Evolutionary conservation across 2,329 filamentous ascomycete species (phyloP), one percentile per base, ranked within the genome.

Genomic region (Piedraia hortae): DNA sequence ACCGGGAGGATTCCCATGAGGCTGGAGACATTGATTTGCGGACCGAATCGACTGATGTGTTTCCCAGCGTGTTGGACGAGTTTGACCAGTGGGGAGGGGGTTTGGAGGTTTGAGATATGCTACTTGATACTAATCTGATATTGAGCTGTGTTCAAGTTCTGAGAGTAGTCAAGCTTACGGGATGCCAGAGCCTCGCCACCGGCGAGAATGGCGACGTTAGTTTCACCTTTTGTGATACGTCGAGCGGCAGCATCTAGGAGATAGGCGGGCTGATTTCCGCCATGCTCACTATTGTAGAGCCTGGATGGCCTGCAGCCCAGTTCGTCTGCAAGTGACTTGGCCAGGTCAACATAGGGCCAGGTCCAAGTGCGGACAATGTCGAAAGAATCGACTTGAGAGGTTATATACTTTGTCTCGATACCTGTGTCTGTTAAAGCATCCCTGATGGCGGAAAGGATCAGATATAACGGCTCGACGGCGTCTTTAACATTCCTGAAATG

Each of bases 121-220:
- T n/a, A n/a, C n/a, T n/a, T n/a, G n/a, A n/a, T n/a, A n/a, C n/a
- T n/a, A n/a, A n/a, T n/a, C n/a, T n/a, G n/a, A n/a, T n/a, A n/a
- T n/a, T n/a, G n/a, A n/a, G n/a, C n/a, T n/a, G n/a, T n/a, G n/a
- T n/a, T n/a, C n/a, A n/a, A n/a, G n/a, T n/a, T n/a, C n/a, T n/a
- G n/a, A n/a, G n/a, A n/a, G n/a, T n/a, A n/a, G n/a, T n/a, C n/a
- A n/a, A 17, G 10, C 44, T 33, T 44, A 60, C 59, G 37, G 10
- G 54, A 65, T 24, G 62, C 65, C 26, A 71, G 39, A 7, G 66
- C 62, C 36, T 72, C 66, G 6, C 62, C 66, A 2, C 66, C 66
- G 1, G 58, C 56, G 1, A 72, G 39, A 16, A 71, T 38, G 0
- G 61, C 61, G 4, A 69, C 49, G 9, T 50, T 60, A 6, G 41